Conservation (phyloP, 2,329 filamentous ascomycete genomes). For the Pseudofabraea citricarpa region DNA sequence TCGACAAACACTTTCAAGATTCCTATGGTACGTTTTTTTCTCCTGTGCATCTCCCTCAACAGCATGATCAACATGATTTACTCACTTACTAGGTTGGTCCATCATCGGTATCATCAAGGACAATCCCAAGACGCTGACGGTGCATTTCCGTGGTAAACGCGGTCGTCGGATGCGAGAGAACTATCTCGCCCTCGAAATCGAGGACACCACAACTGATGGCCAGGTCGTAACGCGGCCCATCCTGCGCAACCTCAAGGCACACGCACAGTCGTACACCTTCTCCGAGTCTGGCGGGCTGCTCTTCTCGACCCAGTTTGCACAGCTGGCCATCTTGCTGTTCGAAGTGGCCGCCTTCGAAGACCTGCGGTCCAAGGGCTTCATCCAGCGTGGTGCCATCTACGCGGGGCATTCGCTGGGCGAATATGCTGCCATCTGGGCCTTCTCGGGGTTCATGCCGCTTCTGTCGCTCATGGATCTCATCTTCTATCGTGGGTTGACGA, state of each 20-base stretch:
- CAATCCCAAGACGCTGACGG: slow-evolving; percentile 32
- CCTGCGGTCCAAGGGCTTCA: slow-evolving; percentile 23
- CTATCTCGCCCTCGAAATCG: slow-evolving; percentile 11
- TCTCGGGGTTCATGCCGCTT: slow-evolving; percentile 25
- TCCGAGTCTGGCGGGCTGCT: slow-evolving; percentile 23
- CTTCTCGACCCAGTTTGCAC: slow-evolving; percentile 30
- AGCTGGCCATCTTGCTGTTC: slow-evolving; percentile 28
- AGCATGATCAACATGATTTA: slow-evolving; percentile 35
- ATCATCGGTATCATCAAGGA: slow-evolving; percentile 32
- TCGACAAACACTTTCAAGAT: slow-evolving; percentile 29
- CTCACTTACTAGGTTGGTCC: slow-evolving; percentile 20
- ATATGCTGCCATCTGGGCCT: slow-evolving; percentile 24
- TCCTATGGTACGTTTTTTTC: slow-evolving; percentile 24
- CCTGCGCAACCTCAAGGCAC: slow-evolving; percentile 6
- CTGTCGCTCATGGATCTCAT: slow-evolving; percentile 21
- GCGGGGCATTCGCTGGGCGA: slow-evolving; percentile 31
- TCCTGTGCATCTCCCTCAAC: slow-evolving; percentile 24
- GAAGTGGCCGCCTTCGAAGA: slow-evolving; percentile 26
- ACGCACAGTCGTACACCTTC: slow-evolving; percentile 24
- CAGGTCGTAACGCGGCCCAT: slow-evolving; percentile 1
- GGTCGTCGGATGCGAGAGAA: slow-evolving; percentile 17
- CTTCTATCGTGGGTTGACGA: slow-evolving; percentile 29
- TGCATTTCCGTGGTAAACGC: slow-evolving; percentile 32
- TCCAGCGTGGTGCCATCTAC: slow-evolving; percentile 12
- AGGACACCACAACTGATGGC: slow-evolving; percentile 3